Evolutionary conservation across 129 eudicot species (phyloP).

Genomic region (Oenanthe sinensis): DNA sequence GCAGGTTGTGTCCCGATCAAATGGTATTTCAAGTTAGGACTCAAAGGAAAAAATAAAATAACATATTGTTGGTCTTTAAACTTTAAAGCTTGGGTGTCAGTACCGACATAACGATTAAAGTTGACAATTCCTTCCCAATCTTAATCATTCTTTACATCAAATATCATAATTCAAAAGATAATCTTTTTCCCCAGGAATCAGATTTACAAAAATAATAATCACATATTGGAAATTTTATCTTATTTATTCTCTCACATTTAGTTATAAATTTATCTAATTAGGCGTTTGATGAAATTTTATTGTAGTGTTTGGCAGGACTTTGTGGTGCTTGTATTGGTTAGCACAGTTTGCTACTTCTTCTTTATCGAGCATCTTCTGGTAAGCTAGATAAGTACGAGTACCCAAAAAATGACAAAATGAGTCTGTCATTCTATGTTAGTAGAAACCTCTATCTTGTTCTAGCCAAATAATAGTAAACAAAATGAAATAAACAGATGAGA

Average conservation of each 20-base stretch:
- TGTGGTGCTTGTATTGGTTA: slow-evolving; percentile 87
- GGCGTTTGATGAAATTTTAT: not conserved
- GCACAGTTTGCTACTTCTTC: slow-evolving; percentile 88
- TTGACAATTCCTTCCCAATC: not conserved
- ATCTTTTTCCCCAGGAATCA: not conserved
- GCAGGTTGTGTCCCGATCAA: not conserved
- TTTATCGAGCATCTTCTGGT: slow-evolving; percentile 92
- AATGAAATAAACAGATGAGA: not conserved
- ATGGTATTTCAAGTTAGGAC: not conserved
- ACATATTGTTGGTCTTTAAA: not conserved
- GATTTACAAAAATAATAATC: not conserved
- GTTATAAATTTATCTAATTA: not conserved
- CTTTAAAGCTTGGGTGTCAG: not conserved
- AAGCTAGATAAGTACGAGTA: slow-evolving; percentile 12
- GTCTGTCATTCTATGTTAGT: not conserved
- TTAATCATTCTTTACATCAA: not conserved
- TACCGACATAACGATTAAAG: not conserved
- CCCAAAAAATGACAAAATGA: not conserved
- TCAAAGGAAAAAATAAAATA: not conserved
- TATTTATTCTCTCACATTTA: not conserved
- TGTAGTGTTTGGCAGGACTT: slow-evolving; percentile 90
- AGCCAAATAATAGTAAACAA: not conserved
- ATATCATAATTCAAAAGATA: not conserved
- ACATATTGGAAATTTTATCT: not conserved
- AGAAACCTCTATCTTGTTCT: not conserved